Evolutionary conservation across 129 eudicot species (phyloP).

Genomic region (Flaveria brownii): DNA sequence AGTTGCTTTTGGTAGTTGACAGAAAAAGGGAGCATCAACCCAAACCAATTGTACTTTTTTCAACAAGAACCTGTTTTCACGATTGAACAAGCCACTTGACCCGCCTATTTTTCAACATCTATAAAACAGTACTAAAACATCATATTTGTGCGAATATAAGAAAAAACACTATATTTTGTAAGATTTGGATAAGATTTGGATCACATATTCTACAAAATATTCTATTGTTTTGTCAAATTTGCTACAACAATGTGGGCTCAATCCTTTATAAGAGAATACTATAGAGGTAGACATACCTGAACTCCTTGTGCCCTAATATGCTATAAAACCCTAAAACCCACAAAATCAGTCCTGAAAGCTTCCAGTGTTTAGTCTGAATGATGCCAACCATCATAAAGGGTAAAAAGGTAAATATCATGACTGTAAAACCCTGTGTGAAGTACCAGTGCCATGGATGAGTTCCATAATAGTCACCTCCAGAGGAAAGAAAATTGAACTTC

Average conservation of each 20-base stretch:
- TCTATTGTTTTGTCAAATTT: neutral
- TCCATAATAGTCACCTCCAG: slow-evolving; percentile 99
- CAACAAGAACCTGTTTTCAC: neutral
- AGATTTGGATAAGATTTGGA: neutral
- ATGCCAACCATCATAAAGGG: slow-evolving; percentile 77
- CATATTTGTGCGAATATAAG: neutral
- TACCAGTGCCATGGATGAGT: slow-evolving; percentile 99
- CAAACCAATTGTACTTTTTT: neutral
- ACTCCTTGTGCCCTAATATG: slow-evolving; percentile 90
- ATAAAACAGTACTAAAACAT: neutral
- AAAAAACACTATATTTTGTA: neutral
- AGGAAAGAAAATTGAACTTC: slow-evolving; percentile 86
- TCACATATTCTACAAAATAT: neutral
- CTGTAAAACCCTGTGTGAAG: slow-evolving; percentile 91
- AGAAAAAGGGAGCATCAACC: neutral
- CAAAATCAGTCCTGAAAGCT: slow-evolving; percentile 74
- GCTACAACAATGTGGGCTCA: neutral
- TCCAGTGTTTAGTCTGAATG: slow-evolving; percentile 69
- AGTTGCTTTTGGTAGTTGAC: neutral
- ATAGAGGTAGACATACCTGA: slow-evolving; percentile 57
- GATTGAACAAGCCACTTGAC: neutral
- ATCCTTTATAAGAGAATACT: neutral
- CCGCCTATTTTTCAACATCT: neutral
- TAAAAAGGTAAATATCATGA: slow-evolving; percentile 76
- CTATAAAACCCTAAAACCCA: slow-evolving; percentile 90